Evolutionary conservation across 352 stramenopile species (phyloP).

Genomic region (Blastocystis sp.): DNA sequence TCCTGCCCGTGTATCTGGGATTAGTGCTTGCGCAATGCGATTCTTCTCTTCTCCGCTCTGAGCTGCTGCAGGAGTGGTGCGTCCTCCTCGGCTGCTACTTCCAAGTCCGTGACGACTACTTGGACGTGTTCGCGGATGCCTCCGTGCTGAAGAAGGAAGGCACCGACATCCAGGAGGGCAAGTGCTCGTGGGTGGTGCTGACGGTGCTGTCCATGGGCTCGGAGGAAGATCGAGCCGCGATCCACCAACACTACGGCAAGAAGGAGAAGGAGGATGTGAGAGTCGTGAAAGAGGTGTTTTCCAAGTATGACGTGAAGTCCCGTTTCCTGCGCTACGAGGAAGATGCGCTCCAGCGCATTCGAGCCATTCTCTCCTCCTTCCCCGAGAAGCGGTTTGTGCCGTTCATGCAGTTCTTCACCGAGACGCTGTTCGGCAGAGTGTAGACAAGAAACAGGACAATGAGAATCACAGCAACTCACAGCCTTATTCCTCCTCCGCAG

Average conservation of each 20-base stretch:
- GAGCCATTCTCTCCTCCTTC: slow-evolving; percentile 11
- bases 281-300: background rate
- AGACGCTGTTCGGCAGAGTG: slow-evolving; percentile 20
- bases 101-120: slow-evolving; percentile 51
- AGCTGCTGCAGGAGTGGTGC: background rate
- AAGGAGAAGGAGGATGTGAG: background rate
- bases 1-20: slow-evolving; percentile 33
- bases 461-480: no score
- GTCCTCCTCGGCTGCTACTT: slow-evolving; percentile 3
- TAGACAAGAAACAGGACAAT: background rate
- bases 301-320: slow-evolving; percentile 1
- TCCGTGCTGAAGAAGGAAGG: slow-evolving; percentile 33
- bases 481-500: no score
- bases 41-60: background rate
- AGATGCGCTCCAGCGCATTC: background rate
- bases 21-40: slow-evolving; percentile 7
- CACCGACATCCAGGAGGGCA: slow-evolving; percentile 53
- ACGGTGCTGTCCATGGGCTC: slow-evolving; percentile 36
- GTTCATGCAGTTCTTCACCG: background rate
- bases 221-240: slow-evolving; percentile 3
- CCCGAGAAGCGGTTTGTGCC: slow-evolving; percentile 4
- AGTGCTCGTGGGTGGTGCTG: slow-evolving; percentile 49
- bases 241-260: slow-evolving; percentile 36
- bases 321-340: background rate
- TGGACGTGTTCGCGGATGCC: slow-evolving; percentile 54